Base-by-base conservation (phyloP, 1,139 yeast genomes). In the Ogataea hybrid region DNA sequence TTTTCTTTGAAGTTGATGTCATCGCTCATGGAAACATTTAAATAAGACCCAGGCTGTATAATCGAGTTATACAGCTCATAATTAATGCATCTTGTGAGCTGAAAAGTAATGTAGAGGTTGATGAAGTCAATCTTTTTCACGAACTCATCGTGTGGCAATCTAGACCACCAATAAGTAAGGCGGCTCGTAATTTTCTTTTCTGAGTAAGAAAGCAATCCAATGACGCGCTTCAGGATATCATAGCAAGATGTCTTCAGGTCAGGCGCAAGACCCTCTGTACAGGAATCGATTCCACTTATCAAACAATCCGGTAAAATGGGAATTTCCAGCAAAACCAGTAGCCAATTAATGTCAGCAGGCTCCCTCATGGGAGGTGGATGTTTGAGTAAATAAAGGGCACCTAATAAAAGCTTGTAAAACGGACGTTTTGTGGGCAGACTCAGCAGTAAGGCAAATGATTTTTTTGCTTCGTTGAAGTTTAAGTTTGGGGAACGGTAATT, bases 181-280 rank as follows among this genome's bases (percentile, higher is more conserved):
- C 73, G 72, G 31, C 73, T 74, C 2, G 73, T 59, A 10, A 66
- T 57, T 0, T 64, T 53, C 3, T 71, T 59, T 25, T 72, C 69
- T 4, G 75, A 54, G 50, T 79, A 73, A 1, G 92, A 71, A 37
- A 87, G 53, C 5, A 83, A 66, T 0, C 95, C 95, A 29, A 86
- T 65, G 3, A 78, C 64, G 38, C 90, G 68, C 54, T 83, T 84
- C 20, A 81, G 58, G 3, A 88, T 69, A 39, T 85, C 90, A 54
- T 79, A 81, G 18, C 81, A 70, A 12, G 81, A 54, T 0, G 75
- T 62, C 47, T 73, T 73, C 10, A 83, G 70, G 51, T 80, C 84
- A 0, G 75, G 71, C 0, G 71, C 60, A 31, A 40, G 41, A 33
- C 35, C 38, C 37, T 51, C 37, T 8, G 40, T 34, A 5, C 47